Evolutionary conservation across 768 basidiomycete species (phyloP).

Genomic region (Phylloporus scabripes): DNA sequence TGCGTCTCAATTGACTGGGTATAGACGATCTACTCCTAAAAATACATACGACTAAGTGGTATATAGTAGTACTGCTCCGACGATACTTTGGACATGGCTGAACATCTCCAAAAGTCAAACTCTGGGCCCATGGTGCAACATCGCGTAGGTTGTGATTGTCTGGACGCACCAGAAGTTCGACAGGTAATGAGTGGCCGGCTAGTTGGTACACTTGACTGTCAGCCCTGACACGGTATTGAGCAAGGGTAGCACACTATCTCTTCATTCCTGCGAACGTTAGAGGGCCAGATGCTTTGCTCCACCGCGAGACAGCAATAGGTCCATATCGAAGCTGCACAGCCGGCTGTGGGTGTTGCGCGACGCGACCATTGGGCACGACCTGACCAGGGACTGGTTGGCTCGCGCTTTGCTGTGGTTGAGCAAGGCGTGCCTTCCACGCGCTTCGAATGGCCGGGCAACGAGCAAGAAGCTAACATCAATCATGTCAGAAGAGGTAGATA

Average conservation of each 20-base stretch:
- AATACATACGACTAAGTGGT: conserved; percentile 13
- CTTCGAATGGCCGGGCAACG: conserved; percentile 59
- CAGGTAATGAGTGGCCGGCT: conserved; percentile 1
- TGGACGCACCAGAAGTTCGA: conserved; percentile 4
- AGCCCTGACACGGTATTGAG: conserved; percentile 3
- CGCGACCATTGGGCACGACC: conserved; percentile 20
- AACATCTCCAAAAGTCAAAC: background rate
- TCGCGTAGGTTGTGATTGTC: conserved; percentile 3
- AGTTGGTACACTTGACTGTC: conserved; percentile 4
- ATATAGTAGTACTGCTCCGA: conserved; percentile 10
- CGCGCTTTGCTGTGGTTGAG: conserved; percentile 30
- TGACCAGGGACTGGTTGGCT: conserved; percentile 20
- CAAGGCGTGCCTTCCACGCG: conserved; percentile 68
- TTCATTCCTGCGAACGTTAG: conserved; percentile 56
- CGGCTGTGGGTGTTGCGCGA: conserved; percentile 15
- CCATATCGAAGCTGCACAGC: conserved; percentile 45
- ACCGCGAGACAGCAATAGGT: conserved; percentile 54
- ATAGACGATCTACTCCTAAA: conserved; percentile 21
- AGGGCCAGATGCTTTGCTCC: conserved; percentile 75
- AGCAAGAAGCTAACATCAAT: conserved; percentile 53
- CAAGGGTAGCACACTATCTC: conserved; percentile 35
- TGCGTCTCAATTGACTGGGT: conserved; percentile 30
- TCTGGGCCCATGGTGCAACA: conserved; percentile 1
- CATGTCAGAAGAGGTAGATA: conserved; percentile 8
- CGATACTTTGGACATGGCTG: conserved; percentile 2